Conservation (phyloP, 371 early-diverging fungal genomes). For the Blakeslea trispora region DNA sequence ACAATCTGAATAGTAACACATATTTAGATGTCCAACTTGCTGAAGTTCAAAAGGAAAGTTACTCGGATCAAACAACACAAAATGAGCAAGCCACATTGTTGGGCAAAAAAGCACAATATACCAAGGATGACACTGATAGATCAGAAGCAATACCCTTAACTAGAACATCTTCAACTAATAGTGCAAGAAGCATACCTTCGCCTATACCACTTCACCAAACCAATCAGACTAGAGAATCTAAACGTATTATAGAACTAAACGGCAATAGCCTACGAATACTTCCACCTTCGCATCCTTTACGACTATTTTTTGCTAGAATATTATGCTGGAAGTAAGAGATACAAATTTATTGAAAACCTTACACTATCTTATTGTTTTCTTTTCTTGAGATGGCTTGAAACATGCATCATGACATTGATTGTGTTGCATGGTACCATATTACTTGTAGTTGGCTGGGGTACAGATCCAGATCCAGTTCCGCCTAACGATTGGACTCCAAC, state of each 20-base stretch:
- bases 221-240: slow-evolving; percentile 10
- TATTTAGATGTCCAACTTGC: not conserved
- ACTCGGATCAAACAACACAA: not conserved
- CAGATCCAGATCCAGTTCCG: slow-evolving; percentile 30
- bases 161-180: slow-evolving; percentile 11
- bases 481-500: slow-evolving; percentile 49
- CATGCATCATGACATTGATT: slow-evolving; percentile 54
- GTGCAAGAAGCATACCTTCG: not conserved
- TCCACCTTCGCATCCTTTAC: slow-evolving; percentile 31
- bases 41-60: slow-evolving; percentile 5
- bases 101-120: slow-evolving; percentile 1
- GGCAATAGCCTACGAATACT: slow-evolving; percentile 35
- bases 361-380: not conserved
- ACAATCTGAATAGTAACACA: slow-evolving; percentile 20
- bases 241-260: slow-evolving; percentile 16
- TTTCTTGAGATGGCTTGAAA: slow-evolving; percentile 61
- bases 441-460: slow-evolving; percentile 48
- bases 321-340: slow-evolving; percentile 37
- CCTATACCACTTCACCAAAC: not conserved
- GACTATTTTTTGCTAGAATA: slow-evolving; percentile 25
- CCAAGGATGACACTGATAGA: slow-evolving; percentile 4
- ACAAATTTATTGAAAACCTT: slow-evolving; percentile 1
- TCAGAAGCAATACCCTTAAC: slow-evolving; percentile 32
- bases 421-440: slow-evolving; percentile 50
- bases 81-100: slow-evolving; percentile 1